Evolutionary conservation across 192 early-diverging fungal species (phyloP), one percentile per base, ranked within the genome.

Genomic region (Geranomyces michiganensis): DNA sequence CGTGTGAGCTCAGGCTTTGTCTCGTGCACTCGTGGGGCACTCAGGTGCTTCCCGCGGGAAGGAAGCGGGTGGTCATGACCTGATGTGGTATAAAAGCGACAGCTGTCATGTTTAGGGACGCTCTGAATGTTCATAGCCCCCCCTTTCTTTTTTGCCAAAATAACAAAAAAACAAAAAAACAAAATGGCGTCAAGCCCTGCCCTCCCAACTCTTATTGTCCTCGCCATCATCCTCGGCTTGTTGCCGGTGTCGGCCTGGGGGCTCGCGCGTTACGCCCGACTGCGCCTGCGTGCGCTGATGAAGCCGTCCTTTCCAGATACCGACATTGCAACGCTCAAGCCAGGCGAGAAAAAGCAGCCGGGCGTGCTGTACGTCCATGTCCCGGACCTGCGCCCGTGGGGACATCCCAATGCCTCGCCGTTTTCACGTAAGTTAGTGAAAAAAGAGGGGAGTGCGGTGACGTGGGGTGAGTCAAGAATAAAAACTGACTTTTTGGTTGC

Each of bases 361-460:
- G 70, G 70, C 32, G 62, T 72, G 53, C 41, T 74, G 17, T 68
- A 74, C 41, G 70, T 76, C 31, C 73, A 77, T 46, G 59, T 77
- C 41, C 65, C 76, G 31, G 73, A 76, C 30, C 56, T 77, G 24
- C 15, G 59, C 31, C 65, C 65, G 15, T 77, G 76, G 76, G 76
- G 76, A 14, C 44, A 77, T 68, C 76, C 76, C 10, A 77, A 77
- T 62, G 76, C 76, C 15, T 45, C 30, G 15, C 76, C 76, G 47
- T 77, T 67, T 68, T 76, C 73, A 10, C 62, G 58, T 55, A 77
- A 76, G 65, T 41, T 41, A 41, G 36, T 3, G 10, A 10, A 41
- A n/a, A n/a, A n/a, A 60, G 32, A 14, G 21, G 21, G 4, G 30
- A 32, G 14, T 62, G 61, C 21, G 9, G 36, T 17, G 61, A 55